Evolutionary conservation across 2,329 filamentous ascomycete genomes (phyloP).

Genomic region (Colletotrichum sp.): DNA sequence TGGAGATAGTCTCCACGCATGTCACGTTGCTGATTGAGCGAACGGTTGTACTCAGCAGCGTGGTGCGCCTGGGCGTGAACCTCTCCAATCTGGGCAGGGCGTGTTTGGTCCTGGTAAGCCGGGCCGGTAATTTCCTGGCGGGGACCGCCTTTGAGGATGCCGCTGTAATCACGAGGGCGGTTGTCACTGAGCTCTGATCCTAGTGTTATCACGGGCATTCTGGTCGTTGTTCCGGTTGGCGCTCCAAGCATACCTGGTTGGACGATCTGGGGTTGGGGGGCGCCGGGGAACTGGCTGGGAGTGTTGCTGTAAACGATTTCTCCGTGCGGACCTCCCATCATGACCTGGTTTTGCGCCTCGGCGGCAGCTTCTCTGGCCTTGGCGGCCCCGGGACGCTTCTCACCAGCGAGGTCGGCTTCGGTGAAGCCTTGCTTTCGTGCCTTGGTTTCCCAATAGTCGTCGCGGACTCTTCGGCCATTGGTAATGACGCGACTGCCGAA

Average conservation of each 20-base stretch:
- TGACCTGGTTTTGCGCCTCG: conserved; percentile 68
- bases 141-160: conserved; percentile 76
- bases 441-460: conserved; percentile 99
- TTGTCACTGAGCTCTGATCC: conserved; percentile 79
- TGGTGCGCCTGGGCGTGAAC: conserved; percentile 86
- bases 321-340: conserved; percentile 73
- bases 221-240: conserved; percentile 67
- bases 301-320: conserved; percentile 89
- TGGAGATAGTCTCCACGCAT: conserved; percentile 82
- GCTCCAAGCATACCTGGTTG: conserved; percentile 75
- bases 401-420: conserved; percentile 92
- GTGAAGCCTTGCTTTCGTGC: conserved; percentile 98
- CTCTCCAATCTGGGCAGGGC: conserved; percentile 77
- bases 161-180: conserved; percentile 80
- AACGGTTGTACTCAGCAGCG: conserved; percentile 89
- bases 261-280: conserved; percentile 71
- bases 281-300: conserved; percentile 67
- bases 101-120: conserved; percentile 85
- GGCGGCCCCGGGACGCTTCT: conserved; percentile 91
- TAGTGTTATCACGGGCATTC: conserved; percentile 85
- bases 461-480: conserved; percentile 86
- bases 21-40: conserved; percentile 78
- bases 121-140: conserved; percentile 89
- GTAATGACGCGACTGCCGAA: conserved; percentile 95
- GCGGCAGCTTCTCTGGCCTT: conserved; percentile 85